A percentile compares a stretch with the other conserved stretches of the same genome.
phyloP scores from a whole-genome alignment of 352 stramenopile genomes.

The Globisporangium camurandrum region DNA sequence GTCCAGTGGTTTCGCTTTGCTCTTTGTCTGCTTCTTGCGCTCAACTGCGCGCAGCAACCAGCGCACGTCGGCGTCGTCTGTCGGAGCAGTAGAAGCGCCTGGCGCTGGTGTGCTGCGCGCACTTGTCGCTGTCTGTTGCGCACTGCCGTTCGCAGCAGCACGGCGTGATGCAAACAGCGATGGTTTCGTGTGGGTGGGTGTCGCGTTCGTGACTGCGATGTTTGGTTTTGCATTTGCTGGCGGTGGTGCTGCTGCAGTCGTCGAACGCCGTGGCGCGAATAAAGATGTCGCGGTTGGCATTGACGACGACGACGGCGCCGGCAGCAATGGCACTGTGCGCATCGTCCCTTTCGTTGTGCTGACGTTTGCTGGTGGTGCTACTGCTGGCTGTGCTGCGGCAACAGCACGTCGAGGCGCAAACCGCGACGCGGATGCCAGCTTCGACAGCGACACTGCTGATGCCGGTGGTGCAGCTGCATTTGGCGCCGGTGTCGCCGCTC shows the following conservation, averaged over 20 bases:
- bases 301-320: constrained; percentile 4
- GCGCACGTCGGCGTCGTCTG: constrained; percentile 16
- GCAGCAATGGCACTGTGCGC: not conserved
- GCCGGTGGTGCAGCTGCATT: not conserved
- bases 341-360: not conserved
- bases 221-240: too few relatives aligned
- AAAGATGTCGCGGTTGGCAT: too few relatives aligned
- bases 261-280: constrained; percentile 1
- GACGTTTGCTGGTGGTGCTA: not conserved
- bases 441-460: not conserved
- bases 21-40: constrained; percentile 20
- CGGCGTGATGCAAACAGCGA: not conserved
- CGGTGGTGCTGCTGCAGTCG: not conserved
- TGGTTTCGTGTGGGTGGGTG: not conserved
- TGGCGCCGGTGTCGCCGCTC: constrained; percentile 2
- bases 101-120: not conserved
- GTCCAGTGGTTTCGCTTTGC: not conserved
- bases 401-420: constrained; percentile 2
- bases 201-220: not conserved
- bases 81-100: too few relatives aligned
- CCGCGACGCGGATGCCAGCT: constrained; percentile 4
- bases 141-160: not conserved
- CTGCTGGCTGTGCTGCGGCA: not conserved
- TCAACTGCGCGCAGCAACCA: constrained; percentile 34
- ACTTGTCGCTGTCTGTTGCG: not conserved